These are phyloP conservation scores for Linum tenue DNA, from an alignment of 345 rosid species.

Conservation along the genomic window DNA sequence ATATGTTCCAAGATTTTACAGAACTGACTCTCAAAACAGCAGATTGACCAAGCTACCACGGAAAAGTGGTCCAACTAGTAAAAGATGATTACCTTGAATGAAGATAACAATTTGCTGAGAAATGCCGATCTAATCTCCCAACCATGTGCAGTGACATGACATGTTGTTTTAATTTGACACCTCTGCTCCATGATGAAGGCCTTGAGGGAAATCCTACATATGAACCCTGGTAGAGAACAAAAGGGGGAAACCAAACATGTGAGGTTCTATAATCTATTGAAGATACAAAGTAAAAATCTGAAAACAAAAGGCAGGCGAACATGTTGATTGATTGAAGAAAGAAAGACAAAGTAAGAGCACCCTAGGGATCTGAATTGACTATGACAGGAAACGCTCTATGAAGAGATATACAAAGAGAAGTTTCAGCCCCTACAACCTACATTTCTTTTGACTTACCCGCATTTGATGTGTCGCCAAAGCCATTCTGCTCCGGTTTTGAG, in stretches of 20 bases:
- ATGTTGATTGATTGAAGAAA: too few relatives aligned
- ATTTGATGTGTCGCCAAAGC: slow-evolving; percentile 82
- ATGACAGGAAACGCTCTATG: too few relatives aligned
- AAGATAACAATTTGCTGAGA: slow-evolving; percentile 28
- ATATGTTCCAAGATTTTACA: slow-evolving; percentile 12
- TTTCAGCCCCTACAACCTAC: neutral
- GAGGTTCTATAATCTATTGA: neutral
- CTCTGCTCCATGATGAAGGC: slow-evolving; percentile 53
- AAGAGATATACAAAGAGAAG: too few relatives aligned
- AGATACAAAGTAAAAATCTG: neutral
- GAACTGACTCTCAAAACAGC: neutral
- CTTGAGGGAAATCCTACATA: slow-evolving; percentile 41
- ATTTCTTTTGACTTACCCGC: slow-evolving; percentile 43
- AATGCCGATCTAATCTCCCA: slow-evolving; percentile 39
- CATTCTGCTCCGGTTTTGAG: slow-evolving; percentile 50
- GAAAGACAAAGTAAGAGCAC: too few relatives aligned
- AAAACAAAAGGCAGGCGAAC: neutral
- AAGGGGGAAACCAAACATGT: neutral
- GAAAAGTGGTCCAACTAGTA: neutral
- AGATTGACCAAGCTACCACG: slow-evolving; percentile 2
- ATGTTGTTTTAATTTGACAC: slow-evolving; percentile 37
- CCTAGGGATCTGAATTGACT: too few relatives aligned
- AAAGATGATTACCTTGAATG: slow-evolving; percentile 36
- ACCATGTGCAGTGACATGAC: slow-evolving; percentile 29
- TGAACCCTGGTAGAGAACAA: slow-evolving; percentile 51